These are phyloP conservation scores for Solanum chiquidenum DNA, from an alignment of 257 asterid genomes.

Conservation along the genomic window DNA sequence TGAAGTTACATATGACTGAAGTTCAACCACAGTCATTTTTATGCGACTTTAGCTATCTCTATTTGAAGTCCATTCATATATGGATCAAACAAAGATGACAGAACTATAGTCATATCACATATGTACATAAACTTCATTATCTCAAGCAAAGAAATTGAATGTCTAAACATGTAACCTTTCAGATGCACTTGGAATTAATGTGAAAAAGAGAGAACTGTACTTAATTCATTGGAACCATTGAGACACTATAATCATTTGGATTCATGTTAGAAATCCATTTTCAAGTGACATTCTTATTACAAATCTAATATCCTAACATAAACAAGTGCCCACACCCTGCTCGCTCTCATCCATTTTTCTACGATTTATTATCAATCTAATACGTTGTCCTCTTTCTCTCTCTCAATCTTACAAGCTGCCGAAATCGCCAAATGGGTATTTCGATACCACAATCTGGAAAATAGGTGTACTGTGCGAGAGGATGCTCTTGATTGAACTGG, in stretches of 20 bases:
- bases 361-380: not conserved
- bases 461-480: not conserved
- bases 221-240: not conserved
- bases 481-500: not conserved
- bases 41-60: not conserved
- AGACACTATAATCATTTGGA: not conserved
- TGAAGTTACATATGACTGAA: not conserved
- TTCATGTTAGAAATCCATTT: not conserved
- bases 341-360: not conserved
- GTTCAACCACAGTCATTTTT: not conserved
- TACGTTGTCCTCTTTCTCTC: not conserved
- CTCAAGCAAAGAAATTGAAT: not conserved
- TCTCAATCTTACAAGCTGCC: not conserved
- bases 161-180: not conserved
- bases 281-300: not conserved
- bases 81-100: not conserved
- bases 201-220: not conserved
- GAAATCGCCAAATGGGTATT: not conserved
- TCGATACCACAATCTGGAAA: not conserved
- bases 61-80: not conserved
- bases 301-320: not conserved
- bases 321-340: not conserved
- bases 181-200: not conserved
- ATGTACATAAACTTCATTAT: not conserved
- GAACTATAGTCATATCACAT: not conserved